Conservation (phyloP, 2,329 filamentous ascomycete genomes). For the Aspergillus hiratsukae region DNA sequence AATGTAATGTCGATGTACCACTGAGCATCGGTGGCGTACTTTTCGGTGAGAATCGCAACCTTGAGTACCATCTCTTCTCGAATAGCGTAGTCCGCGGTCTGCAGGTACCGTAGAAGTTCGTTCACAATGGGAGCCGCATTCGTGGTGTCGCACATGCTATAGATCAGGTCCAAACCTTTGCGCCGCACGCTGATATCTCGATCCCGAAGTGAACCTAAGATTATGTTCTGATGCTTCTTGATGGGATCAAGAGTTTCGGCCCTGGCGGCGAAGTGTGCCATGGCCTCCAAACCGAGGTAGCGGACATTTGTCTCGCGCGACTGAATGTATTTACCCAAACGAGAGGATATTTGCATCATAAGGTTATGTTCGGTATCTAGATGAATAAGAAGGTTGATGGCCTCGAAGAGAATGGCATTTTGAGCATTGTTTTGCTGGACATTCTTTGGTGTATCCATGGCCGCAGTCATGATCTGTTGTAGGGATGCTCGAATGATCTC, state of each 20-base stretch:
- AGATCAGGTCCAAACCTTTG: constrained; percentile 91
- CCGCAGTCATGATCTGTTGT: constrained; percentile 83
- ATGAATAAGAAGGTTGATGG: constrained; percentile 97
- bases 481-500: constrained; percentile 88
- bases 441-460: constrained; percentile 93
- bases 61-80: constrained; percentile 99
- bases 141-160: constrained; percentile 98
- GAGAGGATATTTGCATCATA: constrained; percentile 91
- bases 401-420: constrained; percentile 95
- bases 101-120: constrained; percentile 88
- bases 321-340: constrained; percentile 91
- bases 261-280: constrained; percentile 94
- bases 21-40: constrained; percentile 96
- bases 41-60: constrained; percentile 96
- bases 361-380: constrained; percentile 89
- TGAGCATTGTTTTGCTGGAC: constrained; percentile 99
- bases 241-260: constrained; percentile 94
- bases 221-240: constrained; percentile 96
- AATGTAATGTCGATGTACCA: constrained; percentile 99
- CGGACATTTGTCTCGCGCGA: constrained; percentile 96
- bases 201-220: constrained; percentile 88
- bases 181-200: constrained; percentile 94
- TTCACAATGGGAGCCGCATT: constrained; percentile 92
- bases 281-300: constrained; percentile 91
- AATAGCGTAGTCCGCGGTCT: constrained; percentile 95